Base-by-base conservation (phyloP, 352 stramenopile genomes). In the Phytophthora podocarpi region DNA sequence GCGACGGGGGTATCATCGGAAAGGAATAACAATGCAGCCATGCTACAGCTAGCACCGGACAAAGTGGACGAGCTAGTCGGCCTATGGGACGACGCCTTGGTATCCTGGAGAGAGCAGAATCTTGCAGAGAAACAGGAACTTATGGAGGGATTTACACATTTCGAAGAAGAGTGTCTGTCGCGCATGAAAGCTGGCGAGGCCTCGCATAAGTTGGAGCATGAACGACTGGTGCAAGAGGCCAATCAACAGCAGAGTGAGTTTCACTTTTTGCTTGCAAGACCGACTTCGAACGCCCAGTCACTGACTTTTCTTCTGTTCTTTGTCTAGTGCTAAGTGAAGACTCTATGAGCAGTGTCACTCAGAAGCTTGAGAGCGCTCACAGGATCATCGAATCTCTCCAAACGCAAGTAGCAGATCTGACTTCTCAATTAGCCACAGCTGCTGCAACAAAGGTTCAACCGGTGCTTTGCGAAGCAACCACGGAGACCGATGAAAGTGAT, bases 81-180 rank as follows among this genome's bases (percentile, higher is more conserved):
- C 16, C 60, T 70, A 20, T 88, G 76, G 78, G 62, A 72, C 16
- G 43, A 59, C 2, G 59, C 27, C 7, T 26, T 88, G 12, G 48
- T 65, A 6, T 50, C 62, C 16, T 88, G 78, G 76, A 64, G 62
- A 56, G 36, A 73, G 15, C 48, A 57, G 6, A 59, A 35, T 9
- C 8, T 65, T 5, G 43, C 50, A 0, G 49, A 56, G 13, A 71
- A 80, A 20, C 52, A 50, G 2, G 31, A 70, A 15, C 18, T 67
- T 0, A 40, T 55, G 11, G 53, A 78, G 21, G 30, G 43, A 6
- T 68, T 68, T 26, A 16, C 43, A 13, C 41, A 59, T 2, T 72
- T 71, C 39, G 59, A 64, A 39, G 67, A 80, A 13, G 70, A 82
- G 12, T 76, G 59, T 35, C 48, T 76, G 3, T 55, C 42, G 11